Conservation (phyloP, 208 protist species). For the Leishmania tarentolae region DNA sequence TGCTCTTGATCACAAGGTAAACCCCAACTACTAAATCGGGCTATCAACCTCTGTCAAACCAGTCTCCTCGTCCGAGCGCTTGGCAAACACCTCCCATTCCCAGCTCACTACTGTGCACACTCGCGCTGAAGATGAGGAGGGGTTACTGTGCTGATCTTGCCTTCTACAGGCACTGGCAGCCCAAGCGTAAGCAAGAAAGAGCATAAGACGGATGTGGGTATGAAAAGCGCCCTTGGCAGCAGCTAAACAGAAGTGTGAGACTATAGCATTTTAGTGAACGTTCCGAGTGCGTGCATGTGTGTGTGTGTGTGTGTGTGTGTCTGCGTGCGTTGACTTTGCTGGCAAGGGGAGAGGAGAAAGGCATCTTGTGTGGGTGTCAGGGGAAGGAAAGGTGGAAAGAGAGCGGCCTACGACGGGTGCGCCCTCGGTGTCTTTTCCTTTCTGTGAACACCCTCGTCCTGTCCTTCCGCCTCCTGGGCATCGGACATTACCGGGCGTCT, state of each 20-base stretch:
- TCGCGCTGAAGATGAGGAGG: slow-evolving; percentile 2
- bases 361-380: neutral
- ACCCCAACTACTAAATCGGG: slow-evolving; percentile 83
- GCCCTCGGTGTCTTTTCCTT: neutral
- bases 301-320: neutral
- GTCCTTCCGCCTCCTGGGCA: neutral
- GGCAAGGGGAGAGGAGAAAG: neutral
- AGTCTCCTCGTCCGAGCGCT: neutral
- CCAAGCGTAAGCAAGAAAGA: neutral
- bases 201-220: neutral
- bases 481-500: neutral
- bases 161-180: neutral
- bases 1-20: slow-evolving; percentile 76
- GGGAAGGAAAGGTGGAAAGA: neutral
- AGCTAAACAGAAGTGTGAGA: neutral
- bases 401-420: neutral
- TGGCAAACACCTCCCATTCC: neutral
- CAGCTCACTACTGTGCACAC: neutral
- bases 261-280: neutral
- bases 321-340: neutral
- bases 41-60: neutral
- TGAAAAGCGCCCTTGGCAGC: neutral
- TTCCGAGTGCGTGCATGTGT: neutral
- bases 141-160: neutral
- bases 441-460: neutral